Base-by-base conservation (phyloP, 2,329 filamentous ascomycete species). In the Fusarium nematophilum region DNA sequence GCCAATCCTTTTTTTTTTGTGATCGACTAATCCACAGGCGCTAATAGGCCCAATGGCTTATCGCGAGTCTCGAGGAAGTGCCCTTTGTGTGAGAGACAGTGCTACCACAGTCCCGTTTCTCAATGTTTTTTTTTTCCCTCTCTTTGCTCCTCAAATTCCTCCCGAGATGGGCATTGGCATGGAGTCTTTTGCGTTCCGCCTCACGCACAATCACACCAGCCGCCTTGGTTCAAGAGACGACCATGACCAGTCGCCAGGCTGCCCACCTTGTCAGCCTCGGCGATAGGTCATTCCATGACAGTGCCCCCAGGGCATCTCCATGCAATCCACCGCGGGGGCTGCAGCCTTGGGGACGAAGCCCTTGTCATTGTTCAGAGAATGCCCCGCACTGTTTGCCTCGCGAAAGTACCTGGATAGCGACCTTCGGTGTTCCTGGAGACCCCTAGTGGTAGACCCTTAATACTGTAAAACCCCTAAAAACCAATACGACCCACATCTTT, bases 11-110 rank as follows among this genome's bases (percentile, higher is more conserved):
- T 27, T 15, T 23, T 17, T 14, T 37, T 15, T 34, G 14, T 17
- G 33, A 54, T 52, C 48, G 56, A 45, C 62, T 48, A 66, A 61
- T 64, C 48, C n/a, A n/a, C 21, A 40, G 26, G 21, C 18, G 34
- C 43, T 58, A 5, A 65, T 65, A 61, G 63, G 63, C n/a, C 30
- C 57, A 49, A 64, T 64, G 26, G 13, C 62, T 65, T 66, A 65
- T 65, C 62, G 47, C 31, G 18, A n/a, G 43, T 51, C 38, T 46
- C 33, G 11, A 17, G n/a, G 23, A 42, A 26, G 45, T 48, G 49
- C 45, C 31, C n/a, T n/a, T n/a, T n/a, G n/a, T n/a, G n/a, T n/a
- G n/a, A n/a, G n/a, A 15, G 10, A 39, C 38, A 40, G 54, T 43
- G 54, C 47, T 52, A 49, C 59, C 59, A 49, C 37, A 13, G 21